A percentile compares a stretch with the other conserved stretches of the same genome.
phyloP scores from a whole-genome alignment of 2,329 filamentous ascomycete genomes.

The Xylariaceae sp. region DNA sequence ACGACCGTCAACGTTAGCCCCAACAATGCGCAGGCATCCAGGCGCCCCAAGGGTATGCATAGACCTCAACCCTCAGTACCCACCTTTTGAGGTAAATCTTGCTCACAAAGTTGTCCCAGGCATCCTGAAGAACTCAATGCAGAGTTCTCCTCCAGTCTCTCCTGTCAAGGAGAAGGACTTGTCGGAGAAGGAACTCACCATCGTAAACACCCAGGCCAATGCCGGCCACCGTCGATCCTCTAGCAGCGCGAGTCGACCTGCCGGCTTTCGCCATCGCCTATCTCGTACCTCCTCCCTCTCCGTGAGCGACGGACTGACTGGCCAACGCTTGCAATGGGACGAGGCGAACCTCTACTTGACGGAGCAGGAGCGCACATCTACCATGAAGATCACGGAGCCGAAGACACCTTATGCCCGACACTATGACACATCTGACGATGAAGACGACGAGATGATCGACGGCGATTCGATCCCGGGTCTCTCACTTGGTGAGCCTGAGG shows the following conservation, averaged over 20 bases:
- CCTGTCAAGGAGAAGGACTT: constrained; percentile 46
- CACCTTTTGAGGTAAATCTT: not conserved
- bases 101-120: constrained; percentile 46
- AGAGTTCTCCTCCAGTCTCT: constrained; percentile 53
- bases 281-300: constrained; percentile 42
- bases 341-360: constrained; percentile 96
- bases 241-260: constrained; percentile 59
- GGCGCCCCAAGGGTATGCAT: constrained; percentile 31
- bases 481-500: constrained; percentile 88
- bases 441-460: constrained; percentile 64
- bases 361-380: constrained; percentile 89
- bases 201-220: constrained; percentile 92
- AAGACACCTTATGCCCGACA: constrained; percentile 95
- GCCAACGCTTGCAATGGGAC: constrained; percentile 90
- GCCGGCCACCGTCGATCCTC: constrained; percentile 83
- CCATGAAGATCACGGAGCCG: constrained; percentile 98
- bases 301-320: constrained; percentile 46
- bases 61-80: not conserved
- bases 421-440: constrained; percentile 85
- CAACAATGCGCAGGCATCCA: constrained; percentile 20
- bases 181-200: constrained; percentile 80
- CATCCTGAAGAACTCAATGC: constrained; percentile 87
- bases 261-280: constrained; percentile 68
- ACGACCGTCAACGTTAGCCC: constrained; percentile 29
- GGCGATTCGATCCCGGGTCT: constrained; percentile 69